Conservation (phyloP, 1,139 yeast genomes). For the Schwanniomyces etchellsii region DNA sequence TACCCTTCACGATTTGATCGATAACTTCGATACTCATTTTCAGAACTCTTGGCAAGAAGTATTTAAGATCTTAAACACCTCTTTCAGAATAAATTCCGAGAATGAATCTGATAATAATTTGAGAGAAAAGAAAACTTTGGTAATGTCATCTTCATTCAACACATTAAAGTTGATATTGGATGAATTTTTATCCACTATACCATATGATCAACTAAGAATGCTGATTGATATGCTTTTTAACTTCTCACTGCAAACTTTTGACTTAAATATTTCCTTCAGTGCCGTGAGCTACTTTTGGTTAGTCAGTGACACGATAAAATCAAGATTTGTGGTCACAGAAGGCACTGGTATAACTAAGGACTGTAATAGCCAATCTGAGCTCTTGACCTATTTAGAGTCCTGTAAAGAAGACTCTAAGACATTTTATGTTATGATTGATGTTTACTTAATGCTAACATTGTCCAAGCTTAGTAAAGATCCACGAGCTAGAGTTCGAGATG, state of each 20-base stretch:
- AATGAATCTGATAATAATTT: constrained; percentile 20
- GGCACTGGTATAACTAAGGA: constrained; percentile 4
- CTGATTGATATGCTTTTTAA: constrained; percentile 67
- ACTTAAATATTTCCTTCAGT: constrained; percentile 82
- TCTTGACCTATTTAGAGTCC: background rate
- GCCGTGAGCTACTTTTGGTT: constrained; percentile 91
- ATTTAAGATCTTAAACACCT: constrained; percentile 61
- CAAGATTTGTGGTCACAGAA: constrained; percentile 17
- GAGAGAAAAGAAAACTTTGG: constrained; percentile 37
- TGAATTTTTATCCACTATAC: constrained; percentile 72
- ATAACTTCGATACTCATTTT: constrained; percentile 57
- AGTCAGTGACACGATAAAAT: constrained; percentile 67
- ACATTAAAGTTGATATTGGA: constrained; percentile 78
- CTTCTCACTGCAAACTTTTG: constrained; percentile 66
- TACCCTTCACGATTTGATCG: constrained; percentile 64
- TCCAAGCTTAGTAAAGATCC: constrained; percentile 58
- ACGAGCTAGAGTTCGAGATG: constrained; percentile 80
- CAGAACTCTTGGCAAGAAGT: constrained; percentile 67
- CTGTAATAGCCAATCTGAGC: constrained; percentile 9
- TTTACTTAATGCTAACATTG: constrained; percentile 56
- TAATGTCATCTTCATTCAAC: constrained; percentile 66
- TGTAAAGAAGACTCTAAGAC: constrained; percentile 15
- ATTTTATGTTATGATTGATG: constrained; percentile 44
- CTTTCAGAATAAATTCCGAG: constrained; percentile 42
- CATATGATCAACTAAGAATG: constrained; percentile 52